A percentile compares a stretch with the other conserved stretches of the same genome.
Evolutionary conservation across 2,329 filamentous ascomycete genomes (phyloP).

Genomic region (Phyllosticta citribraziliensis): DNA sequence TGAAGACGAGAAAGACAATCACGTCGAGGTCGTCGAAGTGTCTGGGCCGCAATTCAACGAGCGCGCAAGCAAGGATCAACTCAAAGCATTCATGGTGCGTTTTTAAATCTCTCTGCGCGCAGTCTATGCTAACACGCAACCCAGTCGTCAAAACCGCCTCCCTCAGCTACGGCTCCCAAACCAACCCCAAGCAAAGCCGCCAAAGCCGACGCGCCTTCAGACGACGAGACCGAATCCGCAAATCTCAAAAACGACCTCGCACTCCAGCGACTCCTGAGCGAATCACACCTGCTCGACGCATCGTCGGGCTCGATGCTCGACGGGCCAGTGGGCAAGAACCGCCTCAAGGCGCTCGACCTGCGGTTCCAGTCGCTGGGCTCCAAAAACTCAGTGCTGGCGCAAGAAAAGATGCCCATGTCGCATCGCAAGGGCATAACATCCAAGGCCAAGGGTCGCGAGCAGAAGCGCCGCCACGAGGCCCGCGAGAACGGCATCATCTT

Average conservation of each 20-base stretch:
- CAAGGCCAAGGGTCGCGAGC: constrained; percentile 56
- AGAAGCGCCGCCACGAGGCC: constrained; percentile 65
- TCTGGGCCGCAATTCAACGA: constrained; percentile 20
- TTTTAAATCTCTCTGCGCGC: background rate
- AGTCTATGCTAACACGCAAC: constrained; percentile 17
- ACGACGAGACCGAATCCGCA: constrained; percentile 47
- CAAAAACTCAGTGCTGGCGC: constrained; percentile 63
- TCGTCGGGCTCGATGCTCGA: constrained; percentile 42
- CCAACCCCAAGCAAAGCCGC: constrained; percentile 13
- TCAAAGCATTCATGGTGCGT: constrained; percentile 68
- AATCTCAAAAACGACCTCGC: constrained; percentile 88
- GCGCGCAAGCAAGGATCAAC: constrained; percentile 46
- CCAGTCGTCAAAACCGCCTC: constrained; percentile 42
- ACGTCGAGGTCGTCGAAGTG: constrained; percentile 38
- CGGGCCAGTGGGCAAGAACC: constrained; percentile 53
- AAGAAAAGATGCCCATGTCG: constrained; percentile 81
- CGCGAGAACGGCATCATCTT: constrained; percentile 84
- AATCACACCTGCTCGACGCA: constrained; percentile 75
- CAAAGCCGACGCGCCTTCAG: constrained; percentile 45
- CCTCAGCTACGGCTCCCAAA: constrained; percentile 19
- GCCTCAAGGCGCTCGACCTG: constrained; percentile 74
- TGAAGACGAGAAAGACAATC: constrained; percentile 34
- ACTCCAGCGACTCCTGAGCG: constrained; percentile 78
- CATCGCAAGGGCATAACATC: constrained; percentile 75
- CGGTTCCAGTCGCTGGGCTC: constrained; percentile 72